Base-by-base conservation (phyloP, 2,329 filamentous ascomycete genomes). In the Elsinoe arachidis region DNA sequence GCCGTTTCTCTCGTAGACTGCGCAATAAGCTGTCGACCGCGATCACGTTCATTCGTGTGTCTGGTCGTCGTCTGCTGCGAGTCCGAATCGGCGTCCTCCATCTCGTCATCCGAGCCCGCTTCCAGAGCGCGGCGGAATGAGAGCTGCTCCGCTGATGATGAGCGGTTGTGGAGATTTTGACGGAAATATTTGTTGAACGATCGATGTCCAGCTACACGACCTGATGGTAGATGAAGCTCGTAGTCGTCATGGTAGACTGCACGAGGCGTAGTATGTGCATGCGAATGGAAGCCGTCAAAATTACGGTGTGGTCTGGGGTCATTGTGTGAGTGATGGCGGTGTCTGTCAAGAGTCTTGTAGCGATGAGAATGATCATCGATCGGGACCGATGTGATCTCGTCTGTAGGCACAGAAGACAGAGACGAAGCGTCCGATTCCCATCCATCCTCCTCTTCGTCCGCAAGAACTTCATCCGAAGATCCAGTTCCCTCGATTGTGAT, bases 361-460 rank as follows among this genome's bases (percentile, higher is more conserved):
- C 87, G 84, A 65, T 87, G 81, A 51, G 82, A 78, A 62, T 83
- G 82, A 46, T 83, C 79, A 62, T 92, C 88, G 33, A 89, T 85
- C 1, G 88, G 88, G 6, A 95, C 83, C 7, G 87, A 83, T 4
- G 84, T 87, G 41, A 95, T 82, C 64, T 96, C 90, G 56, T 87
- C 87, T 0, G 90, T 93, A 62, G 91, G 89, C 35, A 95, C 79
- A 10, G 90, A 95, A 1, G 91, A 96, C 0, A 77, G 66, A n/a
- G 81, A 86, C 9, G 88, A 90, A 62, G 86, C 90, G 69, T 97
- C 93, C 0, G 91, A 96, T 73, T 99, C 93, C 92, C 93, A 97
- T 44, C 89, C 90, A 43, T 92, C 90, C 5, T 85, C 80, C n/a
- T 80, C 81, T 5, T 72, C 75, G 34, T 75, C 76, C 54, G 76